A percentile compares a stretch with the other conserved stretches of the same genome.
phyloP scores from a whole-genome alignment of 768 basidiomycete genomes.

The Termitomyces sp. region DNA sequence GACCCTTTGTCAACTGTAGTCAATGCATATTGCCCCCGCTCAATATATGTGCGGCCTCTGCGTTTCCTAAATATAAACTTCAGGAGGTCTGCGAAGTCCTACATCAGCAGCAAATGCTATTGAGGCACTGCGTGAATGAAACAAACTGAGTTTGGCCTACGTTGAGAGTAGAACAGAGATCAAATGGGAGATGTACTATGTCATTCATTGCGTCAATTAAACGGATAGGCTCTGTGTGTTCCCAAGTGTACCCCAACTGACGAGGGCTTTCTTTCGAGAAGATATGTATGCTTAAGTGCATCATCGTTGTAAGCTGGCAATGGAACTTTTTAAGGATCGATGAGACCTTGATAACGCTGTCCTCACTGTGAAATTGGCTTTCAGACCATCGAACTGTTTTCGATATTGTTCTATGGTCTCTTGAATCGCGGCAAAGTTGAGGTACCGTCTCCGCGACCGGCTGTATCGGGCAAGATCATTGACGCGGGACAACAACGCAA shows the following conservation, averaged over 20 bases:
- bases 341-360: neutral
- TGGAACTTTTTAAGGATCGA: too few relatives aligned
- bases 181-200: neutral
- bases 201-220: constrained; percentile 10
- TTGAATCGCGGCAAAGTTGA: neutral
- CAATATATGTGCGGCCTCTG: constrained; percentile 1
- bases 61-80: constrained; percentile 7
- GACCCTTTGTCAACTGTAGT: neutral
- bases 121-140: neutral
- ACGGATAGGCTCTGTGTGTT: neutral
- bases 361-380: constrained; percentile 3
- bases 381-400: constrained; percentile 2
- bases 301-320: constrained; percentile 1
- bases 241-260: constrained; percentile 5
- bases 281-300: neutral
- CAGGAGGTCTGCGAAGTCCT: constrained; percentile 11
- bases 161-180: constrained; percentile 4
- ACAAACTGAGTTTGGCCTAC: neutral
- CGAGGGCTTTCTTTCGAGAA: neutral
- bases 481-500: neutral
- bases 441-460: constrained; percentile 3
- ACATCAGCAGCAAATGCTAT: neutral
- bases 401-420: constrained; percentile 2
- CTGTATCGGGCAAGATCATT: neutral
- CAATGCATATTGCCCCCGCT: constrained; percentile 2